These are phyloP conservation scores for Neonectria punicea DNA, from an alignment of 2,329 filamentous ascomycete genomes.

Conservation along the genomic window DNA sequence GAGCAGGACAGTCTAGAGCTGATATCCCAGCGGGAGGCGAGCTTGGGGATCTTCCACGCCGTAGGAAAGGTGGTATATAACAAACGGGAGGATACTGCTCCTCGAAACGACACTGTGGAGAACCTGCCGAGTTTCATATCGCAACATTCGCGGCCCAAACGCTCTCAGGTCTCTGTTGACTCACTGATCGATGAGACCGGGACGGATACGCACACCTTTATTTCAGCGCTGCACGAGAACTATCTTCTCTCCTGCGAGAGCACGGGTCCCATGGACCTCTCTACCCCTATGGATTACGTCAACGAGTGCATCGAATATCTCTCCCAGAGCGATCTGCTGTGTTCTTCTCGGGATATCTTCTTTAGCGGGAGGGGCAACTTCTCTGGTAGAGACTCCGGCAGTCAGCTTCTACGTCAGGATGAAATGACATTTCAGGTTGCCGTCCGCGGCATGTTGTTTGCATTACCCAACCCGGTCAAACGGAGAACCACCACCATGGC, in stretches of 20 bases:
- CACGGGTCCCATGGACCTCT: slow-evolving; percentile 58
- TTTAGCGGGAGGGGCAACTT: slow-evolving; percentile 70
- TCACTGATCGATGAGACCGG: slow-evolving; percentile 91
- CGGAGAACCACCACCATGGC: slow-evolving; percentile 61
- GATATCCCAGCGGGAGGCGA: slow-evolving; percentile 87
- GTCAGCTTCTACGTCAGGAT: slow-evolving; percentile 86
- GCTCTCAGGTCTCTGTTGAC: slow-evolving; percentile 75
- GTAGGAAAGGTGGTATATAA: slow-evolving; percentile 98
- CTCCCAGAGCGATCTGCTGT: slow-evolving; percentile 88
- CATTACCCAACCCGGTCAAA: slow-evolving; percentile 86
- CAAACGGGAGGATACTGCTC: slow-evolving; percentile 74
- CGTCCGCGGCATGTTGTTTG: slow-evolving; percentile 86
- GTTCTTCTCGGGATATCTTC: slow-evolving; percentile 75
- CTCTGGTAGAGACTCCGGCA: slow-evolving; percentile 66
- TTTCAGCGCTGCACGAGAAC: slow-evolving; percentile 93
- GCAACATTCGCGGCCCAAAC: slow-evolving; percentile 67
- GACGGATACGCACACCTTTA: slow-evolving; percentile 90
- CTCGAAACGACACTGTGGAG: slow-evolving; percentile 58
- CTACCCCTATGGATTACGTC: slow-evolving; percentile 78
- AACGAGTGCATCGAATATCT: slow-evolving; percentile 88
- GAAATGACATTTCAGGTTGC: slow-evolving; percentile 95
- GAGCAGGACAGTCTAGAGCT: slow-evolving; percentile 84
- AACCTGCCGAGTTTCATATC: slow-evolving; percentile 68
- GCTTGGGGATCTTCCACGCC: slow-evolving; percentile 93
- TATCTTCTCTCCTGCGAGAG: slow-evolving; percentile 85